Evolutionary conservation across 768 basidiomycete genomes (phyloP), one percentile per base, ranked within the genome.

Genomic region (Russula griseocarnosa): DNA sequence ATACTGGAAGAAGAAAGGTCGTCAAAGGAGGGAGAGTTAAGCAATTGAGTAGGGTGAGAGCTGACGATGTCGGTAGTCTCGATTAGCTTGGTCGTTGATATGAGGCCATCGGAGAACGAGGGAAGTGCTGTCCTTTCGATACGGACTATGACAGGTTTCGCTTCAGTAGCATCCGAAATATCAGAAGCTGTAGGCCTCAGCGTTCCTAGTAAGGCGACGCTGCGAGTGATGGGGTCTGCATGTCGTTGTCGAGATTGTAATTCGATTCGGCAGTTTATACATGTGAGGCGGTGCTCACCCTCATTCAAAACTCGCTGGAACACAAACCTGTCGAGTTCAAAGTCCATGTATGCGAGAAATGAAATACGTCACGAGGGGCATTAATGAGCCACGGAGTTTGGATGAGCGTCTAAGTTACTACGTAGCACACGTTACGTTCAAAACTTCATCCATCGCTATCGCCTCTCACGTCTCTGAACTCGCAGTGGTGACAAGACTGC

Each of bases 41-140:
- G 34, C n/a, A 24, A 30, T 5, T 10, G 5, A 34, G 36, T 28
- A 3, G 47, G 24, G 32, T 24, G 14, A 18, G 20, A 34, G 40
- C 84, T 67, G 71, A 87, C 87, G 65, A 91, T 88, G 68, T 92
- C 88, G 26, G 84, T 91, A 60, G 75, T 79, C 66, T 79, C 84
- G 55, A 87, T 82, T 6, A 79, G 71, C 53, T 81, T 73, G 3
- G 82, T 75, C 24, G 74, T 77, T 53, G 78, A 73, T 20, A 87
- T 63, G 60, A 53, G 76, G 46, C 0, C 73, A 67, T 28, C 75
- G 67, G 70, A 85, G 75, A 61, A 82, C 70, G 28, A 71, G n/a
- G 82, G 75, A 61, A 94, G 78, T 2, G 88, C 81, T 0, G 87
- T 87, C 71, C 86, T 92, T 72, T 93, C 89, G 44, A 95, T 76